Conservation (phyloP, 1,139 yeast genomes). For the Geotrichum citri-aurantii region DNA sequence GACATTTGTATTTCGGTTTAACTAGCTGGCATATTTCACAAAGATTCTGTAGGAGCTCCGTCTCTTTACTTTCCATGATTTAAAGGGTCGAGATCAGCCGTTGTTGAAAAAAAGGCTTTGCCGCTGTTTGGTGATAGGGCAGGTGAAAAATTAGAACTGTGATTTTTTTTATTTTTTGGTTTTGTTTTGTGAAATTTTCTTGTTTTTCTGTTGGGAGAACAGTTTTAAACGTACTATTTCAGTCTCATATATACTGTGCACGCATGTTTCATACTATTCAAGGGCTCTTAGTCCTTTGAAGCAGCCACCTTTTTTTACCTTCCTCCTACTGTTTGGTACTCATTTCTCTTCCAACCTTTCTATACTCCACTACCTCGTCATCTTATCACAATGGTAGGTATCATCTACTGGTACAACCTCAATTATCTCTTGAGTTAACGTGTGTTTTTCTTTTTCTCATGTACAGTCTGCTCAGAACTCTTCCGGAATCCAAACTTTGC, state of each 20-base stretch:
- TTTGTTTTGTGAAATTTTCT: too few species aligned
- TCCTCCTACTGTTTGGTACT: neutral
- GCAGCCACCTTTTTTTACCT: slow-evolving; percentile 10
- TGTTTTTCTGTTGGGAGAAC: neutral
- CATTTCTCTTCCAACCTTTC: neutral
- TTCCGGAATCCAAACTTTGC: slow-evolving; percentile 41
- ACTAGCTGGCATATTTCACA: slow-evolving; percentile 24
- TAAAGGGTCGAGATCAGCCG: too few species aligned
- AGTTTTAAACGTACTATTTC: neutral
- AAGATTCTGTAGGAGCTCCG: slow-evolving; percentile 6
- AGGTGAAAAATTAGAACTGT: neutral
- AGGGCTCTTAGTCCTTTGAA: neutral
- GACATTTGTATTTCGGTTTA: slow-evolving; percentile 67
- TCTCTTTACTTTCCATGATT: neutral
- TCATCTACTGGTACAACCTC: neutral
- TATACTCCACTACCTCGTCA: neutral
- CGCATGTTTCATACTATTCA: neutral
- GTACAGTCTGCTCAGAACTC: slow-evolving; percentile 42
- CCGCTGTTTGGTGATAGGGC: too few species aligned
- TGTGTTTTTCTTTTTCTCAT: neutral
- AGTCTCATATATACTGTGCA: neutral
- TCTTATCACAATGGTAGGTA: slow-evolving; percentile 12
- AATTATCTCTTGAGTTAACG: too few species aligned
- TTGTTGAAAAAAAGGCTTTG: too few species aligned
- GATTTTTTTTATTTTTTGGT: too few species aligned